phyloP scores from a whole-genome alignment of 345 rosid genomes.

The Toxicodendron radicans region DNA sequence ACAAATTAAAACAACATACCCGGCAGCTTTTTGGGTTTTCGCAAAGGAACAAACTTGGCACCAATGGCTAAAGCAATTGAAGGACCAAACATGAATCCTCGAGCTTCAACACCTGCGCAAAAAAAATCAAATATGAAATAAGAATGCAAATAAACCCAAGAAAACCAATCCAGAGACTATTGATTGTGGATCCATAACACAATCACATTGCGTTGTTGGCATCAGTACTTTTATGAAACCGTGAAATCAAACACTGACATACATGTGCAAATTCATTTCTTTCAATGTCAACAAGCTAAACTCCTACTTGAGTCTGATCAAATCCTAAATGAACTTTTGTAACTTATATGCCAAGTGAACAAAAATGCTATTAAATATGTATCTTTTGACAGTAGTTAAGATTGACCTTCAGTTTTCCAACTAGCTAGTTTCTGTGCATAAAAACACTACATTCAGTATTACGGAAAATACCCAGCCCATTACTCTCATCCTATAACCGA shows the following conservation, averaged over 20 bases:
- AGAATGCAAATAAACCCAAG: not conserved
- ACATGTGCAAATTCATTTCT: slow-evolving; percentile 2
- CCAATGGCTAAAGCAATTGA: slow-evolving; percentile 89
- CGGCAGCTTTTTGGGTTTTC: slow-evolving; percentile 84
- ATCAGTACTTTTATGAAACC: not conserved
- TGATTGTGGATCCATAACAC: not conserved
- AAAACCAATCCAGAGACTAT: too few species aligned
- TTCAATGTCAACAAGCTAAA: not conserved
- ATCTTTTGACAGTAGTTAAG: too few species aligned
- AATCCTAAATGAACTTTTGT: slow-evolving; percentile 9
- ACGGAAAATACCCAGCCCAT: too few species aligned
- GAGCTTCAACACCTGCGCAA: slow-evolving; percentile 74
- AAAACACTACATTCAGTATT: too few species aligned
- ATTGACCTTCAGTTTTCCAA: not conserved
- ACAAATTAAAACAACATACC: slow-evolving; percentile 32
- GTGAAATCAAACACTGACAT: slow-evolving; percentile 4
- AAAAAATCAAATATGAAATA: not conserved
- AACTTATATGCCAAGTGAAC: not conserved
- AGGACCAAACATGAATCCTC: slow-evolving; percentile 95
- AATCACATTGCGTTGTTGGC: not conserved
- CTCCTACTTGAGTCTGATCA: not conserved
- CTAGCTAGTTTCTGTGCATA: not conserved
- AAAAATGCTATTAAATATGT: too few species aligned
- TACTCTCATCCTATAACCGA: not conserved
- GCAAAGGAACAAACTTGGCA: slow-evolving; percentile 84